A percentile compares a stretch with the other conserved stretches of the same genome.
phyloP scores from a whole-genome alignment of 495 filamentous ascomycete species.

The Hypoxylon fuscum region DNA sequence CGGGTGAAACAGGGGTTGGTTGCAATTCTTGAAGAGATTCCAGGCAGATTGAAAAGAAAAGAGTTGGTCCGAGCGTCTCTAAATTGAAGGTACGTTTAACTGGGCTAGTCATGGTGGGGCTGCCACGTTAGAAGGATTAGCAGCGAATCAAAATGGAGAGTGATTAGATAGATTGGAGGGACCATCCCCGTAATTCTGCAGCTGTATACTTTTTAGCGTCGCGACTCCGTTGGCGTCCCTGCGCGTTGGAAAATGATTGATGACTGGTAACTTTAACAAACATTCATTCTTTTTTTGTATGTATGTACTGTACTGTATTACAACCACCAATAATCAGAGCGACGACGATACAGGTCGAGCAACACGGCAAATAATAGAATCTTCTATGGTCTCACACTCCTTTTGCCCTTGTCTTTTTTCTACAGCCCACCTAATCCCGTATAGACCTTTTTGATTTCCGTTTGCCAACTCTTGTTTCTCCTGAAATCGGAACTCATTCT shows the following conservation, averaged over 20 bases:
- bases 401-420: conserved; percentile 30
- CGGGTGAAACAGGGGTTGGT: conserved; percentile 8
- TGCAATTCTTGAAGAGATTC: no score
- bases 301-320: conserved; percentile 23
- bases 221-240: conserved; percentile 34
- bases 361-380: conserved; percentile 17
- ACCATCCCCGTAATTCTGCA: conserved; percentile 22
- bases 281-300: conserved; percentile 25
- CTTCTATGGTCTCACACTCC: conserved; percentile 30
- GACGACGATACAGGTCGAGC: conserved; percentile 23
- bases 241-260: conserved; percentile 25
- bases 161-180: conserved; percentile 21
- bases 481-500: conserved; percentile 25
- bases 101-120: conserved; percentile 26
- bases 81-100: neutral
- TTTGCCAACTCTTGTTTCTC: conserved; percentile 28
- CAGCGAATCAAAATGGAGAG: conserved; percentile 20
- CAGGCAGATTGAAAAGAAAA: neutral
- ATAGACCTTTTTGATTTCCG: conserved; percentile 26
- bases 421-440: conserved; percentile 34
- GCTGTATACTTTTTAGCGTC: conserved; percentile 13
- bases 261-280: conserved; percentile 17
- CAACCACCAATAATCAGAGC: conserved; percentile 16
- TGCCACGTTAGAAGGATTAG: neutral
- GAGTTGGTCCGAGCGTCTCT: no score